A percentile compares a stretch with the other conserved stretches of the same genome.
phyloP scores from a whole-genome alignment of 805 yeast genomes.

The Yarrowia hollandica region DNA sequence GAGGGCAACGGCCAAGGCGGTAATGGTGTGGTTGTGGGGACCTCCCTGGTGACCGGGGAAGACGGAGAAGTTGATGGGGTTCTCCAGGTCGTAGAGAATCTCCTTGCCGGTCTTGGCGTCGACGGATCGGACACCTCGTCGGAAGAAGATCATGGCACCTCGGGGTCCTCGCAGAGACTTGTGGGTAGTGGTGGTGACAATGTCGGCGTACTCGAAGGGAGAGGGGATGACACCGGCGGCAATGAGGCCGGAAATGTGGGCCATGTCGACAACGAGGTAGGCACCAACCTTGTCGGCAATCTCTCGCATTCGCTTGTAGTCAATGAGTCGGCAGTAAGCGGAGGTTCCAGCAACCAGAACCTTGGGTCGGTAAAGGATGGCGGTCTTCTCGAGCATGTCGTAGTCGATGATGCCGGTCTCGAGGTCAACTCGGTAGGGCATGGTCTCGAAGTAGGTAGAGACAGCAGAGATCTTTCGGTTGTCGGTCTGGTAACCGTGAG shows the following conservation, averaged over 20 bases:
- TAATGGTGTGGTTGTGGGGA: conserved; percentile 98
- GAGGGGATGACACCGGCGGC: conserved; percentile 95
- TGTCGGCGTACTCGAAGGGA: conserved; percentile 95
- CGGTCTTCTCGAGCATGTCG: conserved; percentile 90
- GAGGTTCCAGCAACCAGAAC: conserved; percentile 97
- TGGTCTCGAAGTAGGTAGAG: conserved; percentile 94
- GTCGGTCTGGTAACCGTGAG: conserved; percentile 97
- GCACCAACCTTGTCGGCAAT: conserved; percentile 98
- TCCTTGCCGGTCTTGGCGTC: conserved; percentile 91
- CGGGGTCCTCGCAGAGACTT: conserved; percentile 99
- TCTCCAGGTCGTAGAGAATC: conserved; percentile 85
- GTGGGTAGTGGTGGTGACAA: conserved; percentile 98
- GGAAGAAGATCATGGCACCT: conserved; percentile 99
- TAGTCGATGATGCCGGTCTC: conserved; percentile 94
- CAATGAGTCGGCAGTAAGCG: conserved; percentile 95
- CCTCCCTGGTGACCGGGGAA: conserved; percentile 99
- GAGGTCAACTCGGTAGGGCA: conserved; percentile 95
- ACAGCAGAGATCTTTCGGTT: conserved; percentile 91
- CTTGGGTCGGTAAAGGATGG: conserved; percentile 91
- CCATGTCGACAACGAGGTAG: conserved; percentile 95
- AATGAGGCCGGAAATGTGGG: conserved; percentile 94
- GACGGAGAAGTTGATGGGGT: conserved; percentile 94
- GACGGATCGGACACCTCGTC: conserved; percentile 88
- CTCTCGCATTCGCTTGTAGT: conserved; percentile 92
- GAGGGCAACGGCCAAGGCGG: conserved; percentile 95